Percentiles rank a stretch among this genome's conserved stretches.
Evolutionary conservation across 202 grass and related monocot genomes (phyloP).

Genomic region (Setaria viridis): DNA sequence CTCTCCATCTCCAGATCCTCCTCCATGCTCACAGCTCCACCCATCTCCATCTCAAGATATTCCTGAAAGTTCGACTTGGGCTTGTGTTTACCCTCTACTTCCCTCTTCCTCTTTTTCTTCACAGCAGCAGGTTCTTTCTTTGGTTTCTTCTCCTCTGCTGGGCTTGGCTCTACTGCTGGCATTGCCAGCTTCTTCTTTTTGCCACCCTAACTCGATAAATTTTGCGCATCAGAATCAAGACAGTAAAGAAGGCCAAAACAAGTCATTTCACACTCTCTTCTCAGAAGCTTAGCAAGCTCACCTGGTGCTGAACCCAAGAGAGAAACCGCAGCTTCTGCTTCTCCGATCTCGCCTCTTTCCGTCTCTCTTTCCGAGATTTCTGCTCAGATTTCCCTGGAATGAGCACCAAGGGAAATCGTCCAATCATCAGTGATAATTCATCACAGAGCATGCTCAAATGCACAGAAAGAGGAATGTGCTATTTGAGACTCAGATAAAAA

Average conservation of each 20-base stretch:
- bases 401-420: background rate
- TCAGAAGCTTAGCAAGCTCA: slow-evolving; percentile 16
- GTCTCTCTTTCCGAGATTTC: slow-evolving; percentile 63
- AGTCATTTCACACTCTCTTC: background rate
- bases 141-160: slow-evolving; percentile 43
- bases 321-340: slow-evolving; percentile 55
- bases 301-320: slow-evolving; percentile 74
- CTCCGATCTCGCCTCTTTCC: slow-evolving; percentile 60
- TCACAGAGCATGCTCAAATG: background rate
- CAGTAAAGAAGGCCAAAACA: background rate
- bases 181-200: slow-evolving; percentile 51
- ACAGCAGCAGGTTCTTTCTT: slow-evolving; percentile 35
- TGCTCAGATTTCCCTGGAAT: slow-evolving; percentile 42
- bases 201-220: slow-evolving; percentile 44
- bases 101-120: slow-evolving; percentile 59
- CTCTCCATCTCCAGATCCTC: slow-evolving; percentile 80
- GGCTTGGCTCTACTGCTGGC: slow-evolving; percentile 27
- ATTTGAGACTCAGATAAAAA: background rate
- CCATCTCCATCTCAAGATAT: slow-evolving; percentile 80
- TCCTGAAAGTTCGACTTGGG: slow-evolving; percentile 73
- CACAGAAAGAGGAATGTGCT: background rate
- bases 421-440: background rate
- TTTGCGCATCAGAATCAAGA: slow-evolving; percentile 20
- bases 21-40: slow-evolving; percentile 52
- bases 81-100: slow-evolving; percentile 46